These are phyloP conservation scores for Phylloporus arenicola DNA, from an alignment of 768 basidiomycete genomes.

Conservation along the genomic window DNA sequence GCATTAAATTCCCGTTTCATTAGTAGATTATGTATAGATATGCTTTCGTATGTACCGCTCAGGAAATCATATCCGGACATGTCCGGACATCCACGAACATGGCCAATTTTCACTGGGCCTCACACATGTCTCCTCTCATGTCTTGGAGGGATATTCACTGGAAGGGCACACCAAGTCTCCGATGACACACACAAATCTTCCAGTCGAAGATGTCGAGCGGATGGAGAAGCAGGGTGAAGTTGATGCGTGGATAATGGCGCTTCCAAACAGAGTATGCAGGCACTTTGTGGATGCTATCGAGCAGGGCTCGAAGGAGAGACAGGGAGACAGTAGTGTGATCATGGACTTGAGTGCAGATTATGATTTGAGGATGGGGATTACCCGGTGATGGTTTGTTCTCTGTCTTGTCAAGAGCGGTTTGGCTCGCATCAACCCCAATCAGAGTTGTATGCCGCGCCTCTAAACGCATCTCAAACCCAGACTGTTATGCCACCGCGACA, in stretches of 20 bases:
- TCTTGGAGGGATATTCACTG: no score
- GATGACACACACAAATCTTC: constrained; percentile 78
- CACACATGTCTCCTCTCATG: no score
- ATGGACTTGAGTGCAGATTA: constrained; percentile 95
- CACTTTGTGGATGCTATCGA: constrained; percentile 96
- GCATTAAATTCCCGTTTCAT: no score
- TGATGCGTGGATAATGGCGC: constrained; percentile 98
- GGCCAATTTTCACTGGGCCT: no score
- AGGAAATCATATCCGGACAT: no score
- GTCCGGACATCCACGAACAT: no score
- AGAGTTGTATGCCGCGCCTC: constrained; percentile 84
- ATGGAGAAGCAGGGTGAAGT: constrained; percentile 90
- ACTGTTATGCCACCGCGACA: constrained; percentile 92
- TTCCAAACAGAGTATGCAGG: constrained; percentile 98
- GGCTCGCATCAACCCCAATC: constrained; percentile 11
- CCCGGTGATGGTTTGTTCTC: constrained; percentile 76
- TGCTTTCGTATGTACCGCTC: no score
- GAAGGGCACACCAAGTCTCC: constrained; percentile 74
- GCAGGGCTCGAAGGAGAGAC: constrained; percentile 56
- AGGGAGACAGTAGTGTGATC: constrained; percentile 55
- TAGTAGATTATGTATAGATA: no score
- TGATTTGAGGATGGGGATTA: constrained; percentile 91
- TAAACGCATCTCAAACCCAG: constrained; percentile 92
- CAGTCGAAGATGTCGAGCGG: constrained; percentile 66
- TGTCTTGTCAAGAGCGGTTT: constrained; percentile 27